Evolutionary conservation across 176 grass and related monocot species (phyloP).

Genomic region (Otatea glauca): DNA sequence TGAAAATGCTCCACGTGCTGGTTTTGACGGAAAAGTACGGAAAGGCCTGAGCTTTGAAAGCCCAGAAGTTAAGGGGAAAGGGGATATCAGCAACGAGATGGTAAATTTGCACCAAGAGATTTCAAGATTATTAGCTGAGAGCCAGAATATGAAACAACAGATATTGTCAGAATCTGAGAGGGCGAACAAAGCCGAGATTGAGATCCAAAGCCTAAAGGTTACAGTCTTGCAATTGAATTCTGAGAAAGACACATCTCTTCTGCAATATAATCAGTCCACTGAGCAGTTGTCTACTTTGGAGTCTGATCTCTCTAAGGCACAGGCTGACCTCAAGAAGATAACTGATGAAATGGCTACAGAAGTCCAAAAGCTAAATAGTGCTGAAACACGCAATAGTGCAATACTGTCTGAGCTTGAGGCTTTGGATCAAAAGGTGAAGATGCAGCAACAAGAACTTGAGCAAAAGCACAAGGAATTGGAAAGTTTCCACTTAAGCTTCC

Average conservation of each 20-base stretch:
- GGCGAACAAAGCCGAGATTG: conserved; percentile 71
- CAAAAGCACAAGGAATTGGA: conserved; percentile 66
- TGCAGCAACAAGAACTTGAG: conserved; percentile 69
- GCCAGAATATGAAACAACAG: conserved; percentile 63
- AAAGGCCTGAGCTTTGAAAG: conserved; percentile 71
- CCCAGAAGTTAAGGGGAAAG: conserved; percentile 57
- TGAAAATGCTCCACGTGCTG: conserved; percentile 49
- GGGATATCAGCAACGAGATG: conserved; percentile 47
- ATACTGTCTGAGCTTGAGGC: conserved; percentile 60
- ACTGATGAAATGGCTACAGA: conserved; percentile 70
- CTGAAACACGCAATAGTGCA: conserved; percentile 68
- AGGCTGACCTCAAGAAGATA: conserved; percentile 68
- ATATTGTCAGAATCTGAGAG: conserved; percentile 70
- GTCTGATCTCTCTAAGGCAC: conserved; percentile 60
- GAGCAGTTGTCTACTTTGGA: conserved; percentile 62
- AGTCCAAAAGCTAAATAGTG: conserved; percentile 62
- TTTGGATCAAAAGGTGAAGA: conserved; percentile 65
- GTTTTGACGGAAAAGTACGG: conserved; percentile 60
- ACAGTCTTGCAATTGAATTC: conserved; percentile 55
- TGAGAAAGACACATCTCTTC: conserved; percentile 59
- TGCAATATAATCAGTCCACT: conserved; percentile 64
- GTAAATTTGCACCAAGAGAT: conserved; percentile 72
- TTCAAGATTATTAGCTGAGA: conserved; percentile 70
- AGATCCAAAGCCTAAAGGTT: conserved; percentile 60
- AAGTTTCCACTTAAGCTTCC: conserved; percentile 54